phyloP scores from a whole-genome alignment of 2,329 filamentous ascomycete species.

The Amylocarpus encephaloides region DNA sequence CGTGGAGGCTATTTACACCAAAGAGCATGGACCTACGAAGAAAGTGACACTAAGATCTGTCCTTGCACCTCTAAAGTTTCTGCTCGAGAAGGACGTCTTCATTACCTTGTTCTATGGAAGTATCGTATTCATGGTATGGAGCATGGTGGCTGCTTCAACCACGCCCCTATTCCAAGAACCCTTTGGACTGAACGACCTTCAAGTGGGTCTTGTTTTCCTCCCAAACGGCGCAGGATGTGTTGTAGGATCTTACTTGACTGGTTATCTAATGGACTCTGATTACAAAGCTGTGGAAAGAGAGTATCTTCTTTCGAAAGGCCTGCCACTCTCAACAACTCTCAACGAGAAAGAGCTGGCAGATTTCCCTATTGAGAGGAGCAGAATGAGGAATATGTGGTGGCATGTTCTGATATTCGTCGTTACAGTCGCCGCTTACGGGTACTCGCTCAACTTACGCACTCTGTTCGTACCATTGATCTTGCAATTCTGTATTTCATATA shows the following conservation, averaged over 20 bases:
- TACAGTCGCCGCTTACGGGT: no score
- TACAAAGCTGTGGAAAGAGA: slow-evolving; percentile 61
- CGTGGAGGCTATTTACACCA: no score
- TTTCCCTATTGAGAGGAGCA: slow-evolving; percentile 34
- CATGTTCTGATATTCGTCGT: slow-evolving; percentile 51
- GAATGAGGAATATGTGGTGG: slow-evolving; percentile 48
- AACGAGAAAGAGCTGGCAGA: slow-evolving; percentile 41
- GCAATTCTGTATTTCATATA: slow-evolving; percentile 50
- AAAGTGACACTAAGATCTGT: no score
- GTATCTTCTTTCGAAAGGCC: slow-evolving; percentile 52
- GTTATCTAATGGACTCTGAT: slow-evolving; percentile 56
- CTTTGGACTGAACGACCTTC: slow-evolving; percentile 30
- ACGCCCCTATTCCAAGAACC: slow-evolving; percentile 38
- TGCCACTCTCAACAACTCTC: no score
- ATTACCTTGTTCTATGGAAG: no score
- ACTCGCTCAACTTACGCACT: slow-evolving; percentile 42
- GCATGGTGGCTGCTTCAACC: no score
- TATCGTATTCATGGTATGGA: no score
- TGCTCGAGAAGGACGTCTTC: no score
- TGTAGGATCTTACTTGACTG: slow-evolving; percentile 46
- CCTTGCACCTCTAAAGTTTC: no score
- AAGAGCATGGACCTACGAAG: no score
- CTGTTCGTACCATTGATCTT: slow-evolving; percentile 51
- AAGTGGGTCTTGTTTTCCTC: slow-evolving; percentile 31
- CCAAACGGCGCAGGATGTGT: slow-evolving; percentile 46